Percentiles rank a stretch among this genome's conserved stretches.
These are phyloP conservation scores for Skeletonema tropicum DNA, from an alignment of 108 stramenopile genomes.

Conservation along the genomic window DNA sequence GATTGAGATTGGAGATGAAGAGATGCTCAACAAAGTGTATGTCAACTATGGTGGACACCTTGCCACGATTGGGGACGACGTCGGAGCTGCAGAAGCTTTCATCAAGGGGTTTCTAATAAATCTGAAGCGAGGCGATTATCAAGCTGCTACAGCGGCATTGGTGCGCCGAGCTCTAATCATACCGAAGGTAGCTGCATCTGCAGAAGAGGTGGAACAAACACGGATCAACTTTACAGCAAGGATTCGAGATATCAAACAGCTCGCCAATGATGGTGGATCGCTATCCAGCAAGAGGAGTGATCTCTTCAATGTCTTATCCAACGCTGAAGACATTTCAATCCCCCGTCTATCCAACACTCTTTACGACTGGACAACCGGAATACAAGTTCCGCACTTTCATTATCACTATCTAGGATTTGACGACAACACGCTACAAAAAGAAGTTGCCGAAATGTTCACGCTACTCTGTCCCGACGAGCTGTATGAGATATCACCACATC, in stretches of 20 bases:
- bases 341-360: conserved; percentile 18
- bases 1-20: conserved; percentile 38
- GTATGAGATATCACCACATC: conserved; percentile 24
- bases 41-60: conserved; percentile 27
- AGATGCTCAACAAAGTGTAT: conserved; percentile 22
- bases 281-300: background rate
- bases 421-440: conserved; percentile 17
- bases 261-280: conserved; percentile 20
- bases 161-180: conserved; percentile 22
- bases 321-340: conserved; percentile 10
- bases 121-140: conserved; percentile 9
- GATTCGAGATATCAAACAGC: conserved; percentile 14
- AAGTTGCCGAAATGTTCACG: conserved; percentile 21
- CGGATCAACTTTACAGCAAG: conserved; percentile 17
- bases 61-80: conserved; percentile 20
- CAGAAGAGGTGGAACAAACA: conserved; percentile 13
- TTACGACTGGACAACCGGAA: conserved; percentile 6
- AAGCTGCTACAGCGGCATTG: conserved; percentile 12
- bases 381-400: conserved; percentile 35
- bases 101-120: conserved; percentile 21
- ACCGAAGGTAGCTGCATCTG: conserved; percentile 15
- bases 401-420: conserved; percentile 39
- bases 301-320: conserved; percentile 10
- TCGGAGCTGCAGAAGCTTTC: conserved; percentile 29
- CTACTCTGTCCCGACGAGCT: conserved; percentile 12